Evolutionary conservation across 1,284 basidiomycete genomes (phyloP).

Genomic region (Apiotrichum laibachii): DNA sequence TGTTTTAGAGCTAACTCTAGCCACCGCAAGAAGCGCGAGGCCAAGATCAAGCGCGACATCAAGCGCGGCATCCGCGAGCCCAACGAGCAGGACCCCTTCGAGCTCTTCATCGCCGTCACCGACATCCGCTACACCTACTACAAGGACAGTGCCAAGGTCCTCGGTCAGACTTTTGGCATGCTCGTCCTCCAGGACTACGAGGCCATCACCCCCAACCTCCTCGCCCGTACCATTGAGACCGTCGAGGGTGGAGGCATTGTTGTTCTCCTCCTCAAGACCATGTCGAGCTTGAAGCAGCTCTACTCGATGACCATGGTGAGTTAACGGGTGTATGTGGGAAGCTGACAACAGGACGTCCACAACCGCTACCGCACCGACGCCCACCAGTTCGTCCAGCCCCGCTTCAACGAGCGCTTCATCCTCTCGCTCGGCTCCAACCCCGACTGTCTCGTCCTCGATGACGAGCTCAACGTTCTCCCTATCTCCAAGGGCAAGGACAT

Average conservation of each 20-base stretch:
- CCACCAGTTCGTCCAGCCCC: constrained; percentile 82
- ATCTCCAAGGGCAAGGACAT: constrained; percentile 97
- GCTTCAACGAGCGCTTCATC: constrained; percentile 99
- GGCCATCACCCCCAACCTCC: constrained; percentile 93
- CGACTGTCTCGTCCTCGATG: constrained; percentile 91
- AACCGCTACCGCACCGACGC: constrained; percentile 86
- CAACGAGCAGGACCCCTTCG: constrained; percentile 95
- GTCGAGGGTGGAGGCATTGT: constrained; percentile 96
- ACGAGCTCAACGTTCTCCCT: constrained; percentile 96
- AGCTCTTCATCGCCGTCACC: constrained; percentile 97
- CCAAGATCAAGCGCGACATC: constrained; percentile 89
- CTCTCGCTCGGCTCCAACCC: constrained; percentile 85
- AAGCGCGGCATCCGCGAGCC: constrained; percentile 90
- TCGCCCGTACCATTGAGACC: constrained; percentile 96
- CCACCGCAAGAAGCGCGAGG: constrained; percentile 94
- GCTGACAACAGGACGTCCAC: constrained; percentile 74
- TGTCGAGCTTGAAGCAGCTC: constrained; percentile 88
- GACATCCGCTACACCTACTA: constrained; percentile 97
- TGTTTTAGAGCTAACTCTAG: constrained; percentile 52
- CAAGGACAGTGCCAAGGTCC: constrained; percentile 92
- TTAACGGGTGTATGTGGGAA: neutral
- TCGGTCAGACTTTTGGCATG: constrained; percentile 98
- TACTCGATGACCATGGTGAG: constrained; percentile 95
- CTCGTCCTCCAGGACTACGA: constrained; percentile 97
- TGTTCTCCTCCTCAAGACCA: constrained; percentile 87